These are phyloP conservation scores for Exophiala alcalophila DNA, from an alignment of 2,329 filamentous ascomycete genomes.

Conservation along the genomic window DNA sequence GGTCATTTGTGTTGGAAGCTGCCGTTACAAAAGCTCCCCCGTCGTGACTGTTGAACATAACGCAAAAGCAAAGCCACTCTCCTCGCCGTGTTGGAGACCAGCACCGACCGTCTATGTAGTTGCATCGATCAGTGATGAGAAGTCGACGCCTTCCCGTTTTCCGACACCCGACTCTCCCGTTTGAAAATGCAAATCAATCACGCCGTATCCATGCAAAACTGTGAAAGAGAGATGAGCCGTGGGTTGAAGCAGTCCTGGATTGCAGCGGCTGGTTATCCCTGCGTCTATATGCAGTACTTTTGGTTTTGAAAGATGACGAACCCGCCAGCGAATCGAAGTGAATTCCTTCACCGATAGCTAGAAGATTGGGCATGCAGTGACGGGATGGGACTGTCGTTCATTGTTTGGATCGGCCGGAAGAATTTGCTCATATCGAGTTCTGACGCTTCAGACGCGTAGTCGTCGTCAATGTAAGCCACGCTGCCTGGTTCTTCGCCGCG, in stretches of 20 bases:
- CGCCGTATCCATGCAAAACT: conserved; percentile 17
- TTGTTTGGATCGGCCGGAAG: conserved; percentile 56
- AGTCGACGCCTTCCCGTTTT: neutral
- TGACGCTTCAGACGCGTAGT: conserved; percentile 62
- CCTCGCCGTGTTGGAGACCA: neutral
- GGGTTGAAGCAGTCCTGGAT: conserved; percentile 1
- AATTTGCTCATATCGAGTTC: conserved; percentile 70
- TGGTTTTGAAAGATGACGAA: no score
- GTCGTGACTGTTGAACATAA: conserved; percentile 2
- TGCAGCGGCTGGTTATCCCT: no score
- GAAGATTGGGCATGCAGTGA: neutral
- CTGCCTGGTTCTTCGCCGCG: conserved; percentile 67
- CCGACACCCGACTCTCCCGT: neutral
- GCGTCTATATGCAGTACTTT: conserved; percentile 20
- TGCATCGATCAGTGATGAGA: neutral
- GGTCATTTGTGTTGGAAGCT: conserved; percentile 1
- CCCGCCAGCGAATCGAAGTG: no score
- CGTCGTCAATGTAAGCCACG: conserved; percentile 65
- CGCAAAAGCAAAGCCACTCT: conserved; percentile 4
- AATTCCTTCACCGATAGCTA: conserved; percentile 6
- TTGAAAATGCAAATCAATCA: conserved; percentile 17
- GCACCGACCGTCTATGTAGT: conserved; percentile 5
- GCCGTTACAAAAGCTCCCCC: conserved; percentile 1
- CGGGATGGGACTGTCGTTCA: conserved; percentile 6
- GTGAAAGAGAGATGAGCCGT: neutral